These are phyloP conservation scores for Calonectria pseudoreteaudii DNA, from an alignment of 2,329 filamentous ascomycete genomes.

Conservation along the genomic window DNA sequence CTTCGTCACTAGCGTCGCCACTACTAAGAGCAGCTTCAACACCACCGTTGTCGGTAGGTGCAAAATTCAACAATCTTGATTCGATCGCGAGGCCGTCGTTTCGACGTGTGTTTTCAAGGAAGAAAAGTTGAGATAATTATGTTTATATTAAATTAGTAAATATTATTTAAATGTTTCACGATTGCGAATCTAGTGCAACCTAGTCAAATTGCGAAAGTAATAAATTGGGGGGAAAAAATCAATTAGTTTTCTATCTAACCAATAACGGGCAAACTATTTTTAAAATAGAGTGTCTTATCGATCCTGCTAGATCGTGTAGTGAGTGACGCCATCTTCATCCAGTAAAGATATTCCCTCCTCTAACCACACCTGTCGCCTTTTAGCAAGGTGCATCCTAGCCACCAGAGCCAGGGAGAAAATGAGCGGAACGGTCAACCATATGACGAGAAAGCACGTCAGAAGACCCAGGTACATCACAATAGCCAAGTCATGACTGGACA, in stretches of 20 bases:
- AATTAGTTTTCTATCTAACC: not conserved
- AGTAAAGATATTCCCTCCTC: slow-evolving; percentile 26
- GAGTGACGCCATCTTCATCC: slow-evolving; percentile 17
- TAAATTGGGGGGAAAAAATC: not conserved
- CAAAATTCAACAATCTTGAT: not conserved
- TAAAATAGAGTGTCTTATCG: not conserved
- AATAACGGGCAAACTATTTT: not conserved
- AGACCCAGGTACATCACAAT: slow-evolving; percentile 34
- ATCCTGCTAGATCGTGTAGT: not conserved
- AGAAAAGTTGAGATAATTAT: not conserved
- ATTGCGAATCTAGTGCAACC: not conserved
- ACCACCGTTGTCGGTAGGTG: not conserved
- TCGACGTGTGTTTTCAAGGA: not conserved
- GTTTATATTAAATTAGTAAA: not conserved
- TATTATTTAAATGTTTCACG: not conserved
- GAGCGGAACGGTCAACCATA: slow-evolving; percentile 35
- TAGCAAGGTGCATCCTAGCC: slow-evolving; percentile 21
- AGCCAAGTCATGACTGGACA: slow-evolving; percentile 33
- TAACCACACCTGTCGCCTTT: slow-evolving; percentile 27
- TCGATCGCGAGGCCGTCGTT: not conserved
- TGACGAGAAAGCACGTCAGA: slow-evolving; percentile 24
- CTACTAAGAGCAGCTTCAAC: not conserved
- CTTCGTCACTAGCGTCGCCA: not conserved
- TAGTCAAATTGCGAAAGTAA: not conserved
- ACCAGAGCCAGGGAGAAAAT: slow-evolving; percentile 25